Evolutionary conservation across 2,329 filamentous ascomycete species (phyloP), one percentile per base, ranked within the genome.

Genomic region (Penicillium psychrosexuale): DNA sequence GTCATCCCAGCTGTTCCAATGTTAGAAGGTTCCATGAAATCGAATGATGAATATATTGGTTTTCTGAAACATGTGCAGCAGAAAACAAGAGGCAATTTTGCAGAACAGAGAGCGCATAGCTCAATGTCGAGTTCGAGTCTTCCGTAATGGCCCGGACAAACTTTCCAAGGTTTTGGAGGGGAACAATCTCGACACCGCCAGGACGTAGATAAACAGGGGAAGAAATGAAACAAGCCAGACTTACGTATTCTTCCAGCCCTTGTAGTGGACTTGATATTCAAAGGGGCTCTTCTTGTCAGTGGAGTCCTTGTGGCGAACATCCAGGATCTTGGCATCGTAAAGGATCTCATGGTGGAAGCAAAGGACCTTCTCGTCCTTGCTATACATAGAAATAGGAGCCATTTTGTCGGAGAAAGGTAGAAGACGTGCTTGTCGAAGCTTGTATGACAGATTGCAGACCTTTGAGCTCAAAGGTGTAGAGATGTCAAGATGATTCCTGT

Each of bases 321-420:
- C 92, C 61, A 96, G 84, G 49, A 99, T 87, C 77, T 97, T 97
- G 63, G 94, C 94, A 75, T 99, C 94, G 71, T 99, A 99, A 48
- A 99, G 85, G 76, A 97, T 86, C 69, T 97, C 92, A 77, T 93
- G 90, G 73, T 99, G 94, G 71, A 97, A 97, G 78, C 94, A 99
- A 31, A 97, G 85, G 36, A 96, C 91, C 70, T 89, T 91, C 79
- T 99, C 94, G 70, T 97, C 91, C 70, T 86, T 87, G 57, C 76
- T 76, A 68, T 84, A 88, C 61, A 77, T 74, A 51, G 82, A 71
- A 56, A 82, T 79, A 54, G 82, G 79, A 53, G 83, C 81, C 81
- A 92, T 91, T 68, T 76, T 69, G 79, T 82, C 46, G 80, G 30
- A 47, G 8, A 54, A 37, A 33, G 44, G 24, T 46, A 11, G 47